Evolutionary conservation across 2,329 filamentous ascomycete species (phyloP).

Genomic region (Aureobasidium sp.): DNA sequence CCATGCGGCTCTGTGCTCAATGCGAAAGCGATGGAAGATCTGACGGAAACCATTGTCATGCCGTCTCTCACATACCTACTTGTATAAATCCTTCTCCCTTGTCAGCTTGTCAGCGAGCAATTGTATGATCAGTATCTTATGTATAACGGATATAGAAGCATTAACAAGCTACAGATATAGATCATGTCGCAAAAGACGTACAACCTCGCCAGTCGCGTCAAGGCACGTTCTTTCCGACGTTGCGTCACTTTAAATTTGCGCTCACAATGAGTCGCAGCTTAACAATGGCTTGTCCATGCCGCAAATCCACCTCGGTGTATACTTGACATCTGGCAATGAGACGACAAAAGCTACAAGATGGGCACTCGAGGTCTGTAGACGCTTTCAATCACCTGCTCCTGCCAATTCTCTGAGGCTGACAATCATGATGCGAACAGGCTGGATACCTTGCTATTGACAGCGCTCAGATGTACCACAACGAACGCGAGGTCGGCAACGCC

Average conservation of each 20-base stretch:
- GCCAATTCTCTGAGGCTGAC: neutral
- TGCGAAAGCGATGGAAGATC: neutral
- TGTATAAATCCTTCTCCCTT: neutral
- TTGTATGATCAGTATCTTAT: neutral
- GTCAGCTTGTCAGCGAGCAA: neutral
- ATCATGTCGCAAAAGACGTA: constrained; percentile 27
- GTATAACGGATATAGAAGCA: neutral
- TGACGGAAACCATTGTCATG: neutral
- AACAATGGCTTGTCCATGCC: constrained; percentile 60
- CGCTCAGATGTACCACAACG: constrained; percentile 62
- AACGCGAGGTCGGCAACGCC: constrained; percentile 58
- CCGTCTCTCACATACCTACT: neutral
- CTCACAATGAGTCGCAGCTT: constrained; percentile 34
- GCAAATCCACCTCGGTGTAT: constrained; percentile 64
- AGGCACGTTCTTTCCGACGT: constrained; percentile 19
- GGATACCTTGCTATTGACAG: constrained; percentile 47
- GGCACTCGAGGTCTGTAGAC: constrained; percentile 39
- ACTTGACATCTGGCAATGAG: constrained; percentile 57
- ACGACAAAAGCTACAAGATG: constrained; percentile 48
- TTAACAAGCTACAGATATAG: neutral
- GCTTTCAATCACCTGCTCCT: too few relatives aligned
- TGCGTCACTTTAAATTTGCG: constrained; percentile 17
- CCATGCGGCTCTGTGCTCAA: neutral
- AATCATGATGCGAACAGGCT: constrained; percentile 22
- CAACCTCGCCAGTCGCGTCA: constrained; percentile 36